A percentile compares a stretch with the other conserved stretches of the same genome.
phyloP scores from a whole-genome alignment of 495 filamentous ascomycete genomes.

The Daldinia concentrica region DNA sequence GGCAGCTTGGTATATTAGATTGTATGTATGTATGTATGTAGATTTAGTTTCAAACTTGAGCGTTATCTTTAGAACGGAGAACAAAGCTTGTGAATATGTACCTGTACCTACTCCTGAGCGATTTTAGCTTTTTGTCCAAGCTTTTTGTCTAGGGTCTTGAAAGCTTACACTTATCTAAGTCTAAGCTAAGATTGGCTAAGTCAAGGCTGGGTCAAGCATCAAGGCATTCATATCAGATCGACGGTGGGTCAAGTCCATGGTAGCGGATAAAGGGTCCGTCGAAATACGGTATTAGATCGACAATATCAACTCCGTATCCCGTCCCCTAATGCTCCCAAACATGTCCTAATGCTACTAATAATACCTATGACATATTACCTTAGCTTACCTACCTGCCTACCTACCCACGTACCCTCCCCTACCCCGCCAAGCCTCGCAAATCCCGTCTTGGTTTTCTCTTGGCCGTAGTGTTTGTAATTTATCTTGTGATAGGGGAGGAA shows the following conservation, averaged over 20 bases:
- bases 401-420: background rate
- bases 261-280: slow-evolving; percentile 35
- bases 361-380: slow-evolving; percentile 29
- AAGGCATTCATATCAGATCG: slow-evolving; percentile 31
- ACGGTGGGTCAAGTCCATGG: slow-evolving; percentile 25
- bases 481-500: background rate
- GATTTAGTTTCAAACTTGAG: slow-evolving; percentile 26
- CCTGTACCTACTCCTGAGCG: slow-evolving; percentile 8
- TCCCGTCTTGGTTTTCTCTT: slow-evolving; percentile 37
- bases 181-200: background rate
- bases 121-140: background rate
- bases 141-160: background rate
- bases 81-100: slow-evolving; percentile 36
- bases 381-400: background rate
- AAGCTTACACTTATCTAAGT: slow-evolving; percentile 12
- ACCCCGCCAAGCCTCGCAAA: slow-evolving; percentile 15
- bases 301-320: slow-evolving; percentile 21
- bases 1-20: slow-evolving; percentile 12
- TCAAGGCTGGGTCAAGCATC: background rate
- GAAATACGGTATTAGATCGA: slow-evolving; percentile 24
- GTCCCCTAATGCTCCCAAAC: slow-evolving; percentile 1
- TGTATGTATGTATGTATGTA: too few species aligned
- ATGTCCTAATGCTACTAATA: slow-evolving; percentile 14
- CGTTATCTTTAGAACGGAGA: background rate
- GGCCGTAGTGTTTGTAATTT: slow-evolving; percentile 11